Conservation (phyloP, 2,329 filamentous ascomycete species). For the Fusarium euwallaceae region DNA sequence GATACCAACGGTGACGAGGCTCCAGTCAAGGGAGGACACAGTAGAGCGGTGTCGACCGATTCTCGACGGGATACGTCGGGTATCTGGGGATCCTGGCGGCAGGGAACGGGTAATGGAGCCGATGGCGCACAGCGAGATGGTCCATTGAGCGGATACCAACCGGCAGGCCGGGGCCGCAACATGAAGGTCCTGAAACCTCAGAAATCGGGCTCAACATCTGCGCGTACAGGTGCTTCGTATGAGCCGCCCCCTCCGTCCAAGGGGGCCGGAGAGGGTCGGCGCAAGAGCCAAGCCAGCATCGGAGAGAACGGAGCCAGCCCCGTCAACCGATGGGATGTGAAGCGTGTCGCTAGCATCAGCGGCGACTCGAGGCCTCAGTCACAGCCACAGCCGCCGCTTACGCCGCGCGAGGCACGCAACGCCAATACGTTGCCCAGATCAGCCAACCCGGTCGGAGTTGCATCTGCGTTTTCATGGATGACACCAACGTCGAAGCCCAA, state of each 20-base stretch:
- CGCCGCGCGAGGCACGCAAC: slow-evolving; percentile 55
- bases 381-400: slow-evolving; percentile 46
- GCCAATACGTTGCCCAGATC: slow-evolving; percentile 64
- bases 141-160: slow-evolving; percentile 77
- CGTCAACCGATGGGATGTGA: slow-evolving; percentile 66
- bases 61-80: slow-evolving; percentile 63
- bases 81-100: slow-evolving; percentile 81
- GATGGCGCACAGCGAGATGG: slow-evolving; percentile 67
- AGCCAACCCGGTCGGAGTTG: slow-evolving; percentile 90
- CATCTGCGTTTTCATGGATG: slow-evolving; percentile 94
- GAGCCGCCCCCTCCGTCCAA: slow-evolving; percentile 64
- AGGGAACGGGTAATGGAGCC: slow-evolving; percentile 62
- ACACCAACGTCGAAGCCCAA: slow-evolving; percentile 63
- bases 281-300: slow-evolving; percentile 64
- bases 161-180: slow-evolving; percentile 72
- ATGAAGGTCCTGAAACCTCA: slow-evolving; percentile 93
- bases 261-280: slow-evolving; percentile 62
- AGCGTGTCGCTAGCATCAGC: slow-evolving; percentile 62
- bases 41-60: slow-evolving; percentile 45
- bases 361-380: slow-evolving; percentile 52
- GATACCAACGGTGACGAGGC: slow-evolving; percentile 40
- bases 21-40: slow-evolving; percentile 44
- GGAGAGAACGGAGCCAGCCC: slow-evolving; percentile 46
- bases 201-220: slow-evolving; percentile 71
- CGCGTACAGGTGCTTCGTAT: slow-evolving; percentile 64